Conservation (phyloP, 2,329 filamentous ascomycete species). For the Phyllosticta ampelicida region DNA sequence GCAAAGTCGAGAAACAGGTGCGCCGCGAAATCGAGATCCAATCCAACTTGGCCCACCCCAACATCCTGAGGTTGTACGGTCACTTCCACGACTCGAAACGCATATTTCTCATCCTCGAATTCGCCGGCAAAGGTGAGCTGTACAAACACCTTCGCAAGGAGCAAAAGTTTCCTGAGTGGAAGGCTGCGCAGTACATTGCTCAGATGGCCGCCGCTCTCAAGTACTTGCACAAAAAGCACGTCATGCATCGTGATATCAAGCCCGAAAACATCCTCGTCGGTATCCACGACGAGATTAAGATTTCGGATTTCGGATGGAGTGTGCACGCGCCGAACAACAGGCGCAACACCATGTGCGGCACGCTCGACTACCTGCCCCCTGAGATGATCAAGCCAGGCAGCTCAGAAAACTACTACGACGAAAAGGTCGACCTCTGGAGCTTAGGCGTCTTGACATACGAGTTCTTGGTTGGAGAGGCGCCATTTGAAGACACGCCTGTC, state of each 20-base stretch:
- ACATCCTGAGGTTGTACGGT: conserved; percentile 72
- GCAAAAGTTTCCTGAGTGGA: conserved; percentile 72
- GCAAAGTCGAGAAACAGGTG: conserved; percentile 77
- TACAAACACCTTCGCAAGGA: conserved; percentile 79
- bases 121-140: conserved; percentile 73
- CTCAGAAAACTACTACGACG: conserved; percentile 79
- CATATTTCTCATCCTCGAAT: conserved; percentile 79
- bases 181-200: conserved; percentile 75
- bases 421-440: conserved; percentile 96
- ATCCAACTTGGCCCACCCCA: conserved; percentile 74
- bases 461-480: conserved; percentile 89
- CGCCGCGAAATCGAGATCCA: conserved; percentile 85
- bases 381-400: conserved; percentile 87
- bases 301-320: conserved; percentile 97
- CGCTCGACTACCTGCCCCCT: conserved; percentile 90
- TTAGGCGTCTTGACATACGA: conserved; percentile 92
- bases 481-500: conserved; percentile 88
- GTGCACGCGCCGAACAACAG: conserved; percentile 94
- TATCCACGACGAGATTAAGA: conserved; percentile 96
- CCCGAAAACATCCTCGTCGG: conserved; percentile 94
- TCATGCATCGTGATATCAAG: conserved; percentile 97
- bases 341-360: conserved; percentile 91
- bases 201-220: conserved; percentile 84
- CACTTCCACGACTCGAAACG: conserved; percentile 86
- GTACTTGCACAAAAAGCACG: conserved; percentile 92